Evolutionary conservation across 1,284 basidiomycete species (phyloP).

Genomic region (Porogramme epimiltina): DNA sequence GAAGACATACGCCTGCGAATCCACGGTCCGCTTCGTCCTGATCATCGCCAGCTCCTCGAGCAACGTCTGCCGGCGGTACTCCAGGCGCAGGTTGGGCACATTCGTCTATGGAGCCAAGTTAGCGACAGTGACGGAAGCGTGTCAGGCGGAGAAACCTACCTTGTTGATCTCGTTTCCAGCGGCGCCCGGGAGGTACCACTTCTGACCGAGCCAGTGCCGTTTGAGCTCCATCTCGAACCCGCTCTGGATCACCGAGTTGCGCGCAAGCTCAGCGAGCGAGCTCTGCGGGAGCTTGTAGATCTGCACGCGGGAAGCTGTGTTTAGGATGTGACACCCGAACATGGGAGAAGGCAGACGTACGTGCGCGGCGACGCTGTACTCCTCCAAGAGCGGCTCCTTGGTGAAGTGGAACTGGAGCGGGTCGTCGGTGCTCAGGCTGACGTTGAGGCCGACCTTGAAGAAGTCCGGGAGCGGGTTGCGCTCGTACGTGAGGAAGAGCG

Average conservation of each 20-base stretch:
- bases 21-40: conserved; percentile 18
- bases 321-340: background rate
- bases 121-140: conserved; percentile 11
- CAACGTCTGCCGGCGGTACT: conserved; percentile 89
- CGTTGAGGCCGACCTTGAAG: conserved; percentile 95
- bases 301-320: conserved; percentile 35
- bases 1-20: conserved; percentile 17
- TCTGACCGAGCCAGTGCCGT: conserved; percentile 91
- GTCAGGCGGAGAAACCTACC: conserved; percentile 34
- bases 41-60: conserved; percentile 85
- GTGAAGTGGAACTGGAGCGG: conserved; percentile 97
- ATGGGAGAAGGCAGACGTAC: conserved; percentile 43
- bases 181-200: conserved; percentile 89
- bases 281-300: conserved; percentile 92
- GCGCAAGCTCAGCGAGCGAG: conserved; percentile 86
- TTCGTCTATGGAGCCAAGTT: conserved; percentile 70
- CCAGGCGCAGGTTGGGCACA: conserved; percentile 88
- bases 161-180: conserved; percentile 92
- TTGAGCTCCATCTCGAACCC: conserved; percentile 99
- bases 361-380: conserved; percentile 98
- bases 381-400: conserved; percentile 96
- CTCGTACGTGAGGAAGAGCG: conserved; percentile 96
- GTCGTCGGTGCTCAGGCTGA: conserved; percentile 96
- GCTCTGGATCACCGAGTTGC: conserved; percentile 95
- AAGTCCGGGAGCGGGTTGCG: conserved; percentile 97